Evolutionary conservation across 1,284 basidiomycete species (phyloP).

Genomic region (Irpex sp.): DNA sequence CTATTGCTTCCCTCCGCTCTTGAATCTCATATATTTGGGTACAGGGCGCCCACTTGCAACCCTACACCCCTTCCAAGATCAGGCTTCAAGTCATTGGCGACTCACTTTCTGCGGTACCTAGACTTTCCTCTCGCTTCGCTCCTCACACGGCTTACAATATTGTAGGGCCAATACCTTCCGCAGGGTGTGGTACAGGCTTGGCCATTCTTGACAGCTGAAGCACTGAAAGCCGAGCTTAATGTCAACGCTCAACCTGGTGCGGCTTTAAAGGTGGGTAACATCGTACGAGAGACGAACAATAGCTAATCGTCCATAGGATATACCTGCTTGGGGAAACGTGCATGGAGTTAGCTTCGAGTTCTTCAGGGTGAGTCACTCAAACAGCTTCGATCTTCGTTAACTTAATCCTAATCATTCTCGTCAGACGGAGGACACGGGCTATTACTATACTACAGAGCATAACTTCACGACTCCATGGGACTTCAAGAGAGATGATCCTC

Average conservation of each 20-base stretch:
- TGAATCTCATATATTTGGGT: neutral
- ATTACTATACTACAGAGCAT: conserved; percentile 48
- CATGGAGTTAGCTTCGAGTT: conserved; percentile 53
- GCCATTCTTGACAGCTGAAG: conserved; percentile 50
- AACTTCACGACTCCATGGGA: conserved; percentile 60
- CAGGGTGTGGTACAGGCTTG: conserved; percentile 55
- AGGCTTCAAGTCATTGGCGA: conserved; percentile 58
- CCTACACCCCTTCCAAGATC: conserved; percentile 43
- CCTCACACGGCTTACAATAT: neutral
- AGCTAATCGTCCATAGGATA: conserved; percentile 35
- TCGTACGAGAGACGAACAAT: neutral
- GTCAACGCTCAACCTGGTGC: conserved; percentile 53
- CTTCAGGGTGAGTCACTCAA: conserved; percentile 32
- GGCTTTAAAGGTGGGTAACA: conserved; percentile 37
- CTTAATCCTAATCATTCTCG: neutral
- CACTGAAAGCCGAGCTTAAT: conserved; percentile 49
- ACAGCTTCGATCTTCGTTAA: neutral
- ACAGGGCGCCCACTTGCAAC: conserved; percentile 43
- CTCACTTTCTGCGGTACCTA: conserved; percentile 48
- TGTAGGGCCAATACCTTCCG: conserved; percentile 49
- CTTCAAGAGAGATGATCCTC: conserved; percentile 43
- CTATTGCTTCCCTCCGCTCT: neutral
- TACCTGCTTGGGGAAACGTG: conserved; percentile 52
- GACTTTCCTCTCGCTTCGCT: neutral
- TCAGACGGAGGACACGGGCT: conserved; percentile 56